Evolutionary conservation across 768 basidiomycete species (phyloP).

Genomic region (Lentinula edodes): DNA sequence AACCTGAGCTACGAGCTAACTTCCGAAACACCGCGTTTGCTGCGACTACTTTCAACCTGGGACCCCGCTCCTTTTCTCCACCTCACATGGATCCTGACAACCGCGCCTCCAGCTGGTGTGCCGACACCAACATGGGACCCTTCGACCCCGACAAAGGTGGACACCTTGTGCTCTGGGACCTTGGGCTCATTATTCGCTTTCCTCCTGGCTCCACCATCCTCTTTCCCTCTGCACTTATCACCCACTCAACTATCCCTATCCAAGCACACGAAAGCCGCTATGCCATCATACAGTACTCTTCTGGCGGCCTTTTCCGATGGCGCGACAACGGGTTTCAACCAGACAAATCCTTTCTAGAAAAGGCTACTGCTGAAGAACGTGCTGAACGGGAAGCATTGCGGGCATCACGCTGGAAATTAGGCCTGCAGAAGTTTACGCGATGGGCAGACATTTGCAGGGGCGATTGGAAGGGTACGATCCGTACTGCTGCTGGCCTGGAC

Average conservation of each 20-base stretch:
- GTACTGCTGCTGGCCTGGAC: too few relatives aligned
- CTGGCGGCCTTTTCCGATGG: constrained; percentile 19
- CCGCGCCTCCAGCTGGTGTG: too few relatives aligned
- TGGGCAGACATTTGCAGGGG: not conserved
- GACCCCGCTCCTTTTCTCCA: not conserved
- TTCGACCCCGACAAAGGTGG: too few relatives aligned
- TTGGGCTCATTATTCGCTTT: too few relatives aligned
- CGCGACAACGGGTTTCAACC: constrained; percentile 11
- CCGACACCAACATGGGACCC: too few relatives aligned
- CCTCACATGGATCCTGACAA: too few relatives aligned
- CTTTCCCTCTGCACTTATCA: constrained; percentile 15
- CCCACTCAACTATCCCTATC: constrained; percentile 9
- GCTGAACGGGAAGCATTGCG: not conserved
- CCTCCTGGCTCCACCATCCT: constrained; percentile 1
- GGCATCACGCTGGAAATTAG: not conserved
- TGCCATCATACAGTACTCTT: constrained; percentile 17
- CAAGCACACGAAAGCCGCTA: not conserved
- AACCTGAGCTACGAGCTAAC: too few relatives aligned
- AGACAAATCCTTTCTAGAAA: not conserved
- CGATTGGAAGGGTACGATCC: not conserved
- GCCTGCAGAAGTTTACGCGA: not conserved
- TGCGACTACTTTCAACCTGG: not conserved
- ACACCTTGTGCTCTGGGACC: too few relatives aligned
- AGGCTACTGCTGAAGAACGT: not conserved
- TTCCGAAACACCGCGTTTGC: not conserved